Evolutionary conservation across 345 rosid species (phyloP), one percentile per base, ranked within the genome.

Genomic region (Bruguiera sexangula): DNA sequence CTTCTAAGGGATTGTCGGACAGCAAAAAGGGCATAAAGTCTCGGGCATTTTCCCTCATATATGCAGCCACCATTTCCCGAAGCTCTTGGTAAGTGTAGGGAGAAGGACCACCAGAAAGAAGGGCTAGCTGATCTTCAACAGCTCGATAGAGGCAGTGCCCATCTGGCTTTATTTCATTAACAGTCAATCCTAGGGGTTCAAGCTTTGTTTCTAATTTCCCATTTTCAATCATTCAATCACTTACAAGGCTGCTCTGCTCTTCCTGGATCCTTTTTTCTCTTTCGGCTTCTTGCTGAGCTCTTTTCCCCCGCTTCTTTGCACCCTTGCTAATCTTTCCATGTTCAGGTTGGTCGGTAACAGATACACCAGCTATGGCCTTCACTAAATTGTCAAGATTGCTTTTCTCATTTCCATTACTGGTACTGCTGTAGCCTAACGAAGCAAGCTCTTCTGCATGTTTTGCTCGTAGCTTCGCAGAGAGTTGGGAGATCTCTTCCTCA

Each of bases 61-160:
- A 87, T 0, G 92, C 71, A 71, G 98, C 96, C 61, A 84, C 96
- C 96, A 91, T 76, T 76, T 85, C 82, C 61, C 96, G 83, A 10
- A 94, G 93, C 64, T 82, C 79, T 72, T 80, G 92, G 84, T 76
- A 91, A 11, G 80, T 75, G 69, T 83, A 82, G 36, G 92, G 89
- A 73, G 97, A 77, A 67, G 88, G 68, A 32, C 92, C 93, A 36
- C 89, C 86, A 11, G 91, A 82, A 39, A 68, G 79, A 67, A 73
- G 67, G 18, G 89, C 82, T 4, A 92, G 83, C 85, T 95, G 99
- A 73, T 87, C 83, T 64, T 95, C 97, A 24, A 95, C 92, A 27
- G 99, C 97, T 46, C 96, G 78, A 82, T 90, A 95, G 68, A 92
- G 96, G 75, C 99, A 92, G 75, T 92, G 90, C 16, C 96, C 99